These are phyloP conservation scores for Populus hybrid DNA, from an alignment of 441 rosid species.

Conservation along the genomic window DNA sequence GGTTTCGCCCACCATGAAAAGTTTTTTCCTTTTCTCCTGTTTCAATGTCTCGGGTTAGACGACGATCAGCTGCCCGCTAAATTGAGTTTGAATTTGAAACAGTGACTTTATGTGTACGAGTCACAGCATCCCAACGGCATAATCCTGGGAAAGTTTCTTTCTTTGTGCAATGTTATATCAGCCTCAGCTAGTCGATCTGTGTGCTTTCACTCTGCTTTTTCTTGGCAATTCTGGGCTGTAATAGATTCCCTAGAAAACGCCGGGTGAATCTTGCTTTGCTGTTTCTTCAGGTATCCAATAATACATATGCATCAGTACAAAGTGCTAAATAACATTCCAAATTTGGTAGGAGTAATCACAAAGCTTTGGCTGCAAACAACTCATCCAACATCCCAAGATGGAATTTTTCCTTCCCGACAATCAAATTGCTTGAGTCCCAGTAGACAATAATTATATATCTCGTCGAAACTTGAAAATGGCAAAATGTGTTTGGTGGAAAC, in stretches of 20 bases:
- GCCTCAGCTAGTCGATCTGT: neutral
- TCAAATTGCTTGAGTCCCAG: neutral
- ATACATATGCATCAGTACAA: no score
- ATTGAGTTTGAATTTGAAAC: slow-evolving; percentile 18
- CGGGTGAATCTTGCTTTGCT: no score
- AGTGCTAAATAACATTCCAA: neutral
- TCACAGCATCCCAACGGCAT: slow-evolving; percentile 4
- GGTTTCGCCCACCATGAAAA: neutral
- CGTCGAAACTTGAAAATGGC: neutral
- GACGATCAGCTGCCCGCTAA: neutral
- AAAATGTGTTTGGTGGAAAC: neutral
- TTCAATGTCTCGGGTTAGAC: neutral
- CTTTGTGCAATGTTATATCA: no score
- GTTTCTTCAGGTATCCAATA: no score
- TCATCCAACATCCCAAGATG: neutral
- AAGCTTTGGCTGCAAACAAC: neutral
- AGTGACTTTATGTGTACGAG: neutral
- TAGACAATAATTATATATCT: neutral
- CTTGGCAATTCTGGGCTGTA: neutral
- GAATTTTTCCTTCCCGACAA: neutral
- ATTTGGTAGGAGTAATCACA: neutral
- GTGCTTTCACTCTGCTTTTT: neutral
- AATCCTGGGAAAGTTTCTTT: neutral
- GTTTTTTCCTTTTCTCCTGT: neutral
- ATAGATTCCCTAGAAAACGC: neutral